Conservation (phyloP, 345 rosid species). For the Citrus australasica region DNA sequence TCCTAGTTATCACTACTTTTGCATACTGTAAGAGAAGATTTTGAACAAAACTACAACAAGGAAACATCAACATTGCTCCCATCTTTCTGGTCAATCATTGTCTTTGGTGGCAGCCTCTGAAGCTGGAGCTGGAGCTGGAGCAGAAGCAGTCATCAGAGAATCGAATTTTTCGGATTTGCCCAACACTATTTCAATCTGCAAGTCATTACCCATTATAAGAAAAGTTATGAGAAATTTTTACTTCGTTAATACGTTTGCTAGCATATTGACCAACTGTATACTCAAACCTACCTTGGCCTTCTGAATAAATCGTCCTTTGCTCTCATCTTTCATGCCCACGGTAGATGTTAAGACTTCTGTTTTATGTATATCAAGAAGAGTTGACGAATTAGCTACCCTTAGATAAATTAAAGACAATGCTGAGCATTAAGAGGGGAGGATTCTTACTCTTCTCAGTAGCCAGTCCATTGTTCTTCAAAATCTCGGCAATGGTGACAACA, state of each 20-base stretch:
- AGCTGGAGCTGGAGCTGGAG: constrained; percentile 12
- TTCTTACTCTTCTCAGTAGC: constrained; percentile 82
- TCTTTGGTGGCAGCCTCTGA: constrained; percentile 20
- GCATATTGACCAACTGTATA: not conserved
- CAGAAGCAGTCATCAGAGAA: constrained; percentile 44
- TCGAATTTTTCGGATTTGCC: constrained; percentile 76
- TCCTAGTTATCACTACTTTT: constrained; percentile 13
- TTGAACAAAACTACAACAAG: constrained; percentile 19
- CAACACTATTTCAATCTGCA: constrained; percentile 73
- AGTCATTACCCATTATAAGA: not conserved
- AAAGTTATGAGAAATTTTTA: not conserved
- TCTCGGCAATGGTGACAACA: constrained; percentile 83
- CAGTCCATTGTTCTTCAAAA: constrained; percentile 85
- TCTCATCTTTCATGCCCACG: constrained; percentile 83
- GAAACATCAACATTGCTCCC: not conserved
- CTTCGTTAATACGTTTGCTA: not conserved
- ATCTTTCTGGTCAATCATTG: constrained; percentile 26
- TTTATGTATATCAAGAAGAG: not conserved
- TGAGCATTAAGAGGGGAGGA: not conserved
- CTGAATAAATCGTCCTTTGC: constrained; percentile 65
- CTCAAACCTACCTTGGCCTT: constrained; percentile 70
- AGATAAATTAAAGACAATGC: not conserved
- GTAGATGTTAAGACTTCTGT: constrained; percentile 86
- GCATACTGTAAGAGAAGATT: not conserved
- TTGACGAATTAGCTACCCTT: not conserved